Base-by-base conservation (phyloP, 2,329 filamentous ascomycete genomes). In the Ophiostoma sp. region DNA sequence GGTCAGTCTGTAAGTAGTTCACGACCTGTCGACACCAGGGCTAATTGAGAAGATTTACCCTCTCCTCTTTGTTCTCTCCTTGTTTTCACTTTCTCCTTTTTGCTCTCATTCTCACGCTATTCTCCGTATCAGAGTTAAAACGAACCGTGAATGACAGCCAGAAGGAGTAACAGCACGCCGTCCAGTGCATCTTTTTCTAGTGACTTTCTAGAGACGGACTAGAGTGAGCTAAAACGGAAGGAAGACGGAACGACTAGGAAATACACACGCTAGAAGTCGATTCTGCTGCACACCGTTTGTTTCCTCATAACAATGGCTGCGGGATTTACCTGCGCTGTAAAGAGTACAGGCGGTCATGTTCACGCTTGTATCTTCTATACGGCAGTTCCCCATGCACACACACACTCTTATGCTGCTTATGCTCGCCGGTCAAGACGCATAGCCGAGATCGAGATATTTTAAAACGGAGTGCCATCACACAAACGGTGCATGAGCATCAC, bases 381-480 rank as follows among this genome's bases (percentile, higher is more conserved):
- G 42, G 7, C 11, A 16, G 45, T 16, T 49, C 45, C 16, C 45
- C 2, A n/a, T 44, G 45, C 5, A 49, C 16, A 6, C 11, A n/a
- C 11, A 14, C 27, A 6, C 27, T 38, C 27, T 36, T 38, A 4
- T 14, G 27, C 11, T 44, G 18, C n/a, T 38, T 18, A 27, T 60
- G 55, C 27, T 27, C 27, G 27, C 27, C 27, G 27, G 27, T 27
- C 27, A 27, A 27, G 27, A 27, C 27, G 27, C 55, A 60, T 60
- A 60, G 55, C 55, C 55, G 55, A 60, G 55, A 60, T 60, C 55
- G 27, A 60, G 55, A 60, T 60, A 38, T 7, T 7, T 14, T 12
- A 9, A 36, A 60, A 38, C 55, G 55, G 55, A 12, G 55, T 11
- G 18, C 52, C 36, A 4, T 11, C 9, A 36, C 18, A 12, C 6